A percentile compares a stretch with the other conserved stretches of the same genome.
Conservation (phyloP, 2,329 filamentous ascomycete species). For the Sporothrix brunneoviolacea region DNA sequence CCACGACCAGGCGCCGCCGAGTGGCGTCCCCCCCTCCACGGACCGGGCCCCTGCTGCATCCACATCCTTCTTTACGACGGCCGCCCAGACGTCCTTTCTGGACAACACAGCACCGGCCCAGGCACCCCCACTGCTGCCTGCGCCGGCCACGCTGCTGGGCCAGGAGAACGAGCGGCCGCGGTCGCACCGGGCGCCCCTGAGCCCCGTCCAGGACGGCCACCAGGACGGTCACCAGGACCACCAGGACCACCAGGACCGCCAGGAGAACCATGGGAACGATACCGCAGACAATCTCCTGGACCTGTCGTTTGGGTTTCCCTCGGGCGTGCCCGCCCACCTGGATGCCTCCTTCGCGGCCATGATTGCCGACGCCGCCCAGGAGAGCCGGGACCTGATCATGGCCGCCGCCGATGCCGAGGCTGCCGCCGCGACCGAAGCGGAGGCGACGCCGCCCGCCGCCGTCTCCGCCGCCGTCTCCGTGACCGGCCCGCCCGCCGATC, state of each 20-base stretch:
- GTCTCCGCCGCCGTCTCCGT: neutral
- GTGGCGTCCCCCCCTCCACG: slow-evolving; percentile 23
- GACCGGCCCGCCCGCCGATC: slow-evolving; percentile 27
- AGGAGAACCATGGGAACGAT: too few species aligned
- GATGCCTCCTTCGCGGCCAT: slow-evolving; percentile 16
- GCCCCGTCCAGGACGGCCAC: slow-evolving; percentile 40
- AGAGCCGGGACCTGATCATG: slow-evolving; percentile 1
- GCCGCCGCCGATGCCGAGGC: neutral
- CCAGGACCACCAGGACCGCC: neutral
- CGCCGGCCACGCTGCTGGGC: slow-evolving; percentile 22
- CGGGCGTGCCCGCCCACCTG: slow-evolving; percentile 29
- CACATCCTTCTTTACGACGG: slow-evolving; percentile 2
- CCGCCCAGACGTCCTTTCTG: neutral
- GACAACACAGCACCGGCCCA: neutral
- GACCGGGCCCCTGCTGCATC: slow-evolving; percentile 12
- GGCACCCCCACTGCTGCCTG: slow-evolving; percentile 20
- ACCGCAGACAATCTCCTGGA: neutral
- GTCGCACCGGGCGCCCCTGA: slow-evolving; percentile 43
- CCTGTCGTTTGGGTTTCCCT: slow-evolving; percentile 25
- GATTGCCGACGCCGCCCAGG: neutral
- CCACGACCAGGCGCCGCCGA: slow-evolving; percentile 41
- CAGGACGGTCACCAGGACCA: slow-evolving; percentile 29
- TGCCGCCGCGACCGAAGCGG: neutral
- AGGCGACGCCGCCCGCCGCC: slow-evolving; percentile 19
- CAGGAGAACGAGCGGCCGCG: slow-evolving; percentile 50